A percentile compares a stretch with the other conserved stretches of the same genome.
Evolutionary conservation across 2,329 filamentous ascomycete genomes (phyloP).

Genomic region (Truncatella angustata): DNA sequence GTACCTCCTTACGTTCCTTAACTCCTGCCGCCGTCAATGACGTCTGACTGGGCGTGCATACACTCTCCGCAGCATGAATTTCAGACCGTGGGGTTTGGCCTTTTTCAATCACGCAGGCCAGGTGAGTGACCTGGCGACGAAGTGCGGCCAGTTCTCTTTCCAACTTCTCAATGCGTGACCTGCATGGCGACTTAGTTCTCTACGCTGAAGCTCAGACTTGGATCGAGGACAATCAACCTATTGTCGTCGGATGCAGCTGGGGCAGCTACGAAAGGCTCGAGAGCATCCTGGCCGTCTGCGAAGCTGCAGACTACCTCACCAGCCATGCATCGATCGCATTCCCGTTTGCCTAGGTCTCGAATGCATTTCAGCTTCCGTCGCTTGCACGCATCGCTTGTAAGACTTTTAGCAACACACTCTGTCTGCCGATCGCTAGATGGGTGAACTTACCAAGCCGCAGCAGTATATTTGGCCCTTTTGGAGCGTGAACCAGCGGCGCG

Average conservation of each 20-base stretch:
- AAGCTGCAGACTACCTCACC: not conserved
- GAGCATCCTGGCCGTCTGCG: not conserved
- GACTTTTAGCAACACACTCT: not conserved
- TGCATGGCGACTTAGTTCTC: too few relatives aligned
- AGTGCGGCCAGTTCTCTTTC: not conserved
- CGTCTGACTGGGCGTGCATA: not conserved
- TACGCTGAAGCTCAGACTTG: too few relatives aligned
- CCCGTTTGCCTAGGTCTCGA: not conserved
- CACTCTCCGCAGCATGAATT: not conserved
- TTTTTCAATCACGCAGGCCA: not conserved
- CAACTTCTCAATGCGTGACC: not conserved
- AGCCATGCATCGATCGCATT: slow-evolving; percentile 1
- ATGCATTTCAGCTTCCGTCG: slow-evolving; percentile 3
- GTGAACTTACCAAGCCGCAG: slow-evolving; percentile 4
- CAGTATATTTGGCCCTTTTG: slow-evolving; percentile 6
- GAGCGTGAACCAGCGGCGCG: not conserved
- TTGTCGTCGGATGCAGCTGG: not conserved
- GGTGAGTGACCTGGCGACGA: not conserved
- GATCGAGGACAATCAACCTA: not conserved
- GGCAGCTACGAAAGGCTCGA: too few relatives aligned
- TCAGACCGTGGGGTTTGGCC: not conserved
- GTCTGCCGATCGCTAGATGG: not conserved
- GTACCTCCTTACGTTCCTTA: slow-evolving; percentile 5
- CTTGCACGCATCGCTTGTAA: slow-evolving; percentile 3
- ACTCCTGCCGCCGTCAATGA: not conserved